Evolutionary conservation across 2,329 filamentous ascomycete species (phyloP).

Genomic region (Alternaria triticimaculans): DNA sequence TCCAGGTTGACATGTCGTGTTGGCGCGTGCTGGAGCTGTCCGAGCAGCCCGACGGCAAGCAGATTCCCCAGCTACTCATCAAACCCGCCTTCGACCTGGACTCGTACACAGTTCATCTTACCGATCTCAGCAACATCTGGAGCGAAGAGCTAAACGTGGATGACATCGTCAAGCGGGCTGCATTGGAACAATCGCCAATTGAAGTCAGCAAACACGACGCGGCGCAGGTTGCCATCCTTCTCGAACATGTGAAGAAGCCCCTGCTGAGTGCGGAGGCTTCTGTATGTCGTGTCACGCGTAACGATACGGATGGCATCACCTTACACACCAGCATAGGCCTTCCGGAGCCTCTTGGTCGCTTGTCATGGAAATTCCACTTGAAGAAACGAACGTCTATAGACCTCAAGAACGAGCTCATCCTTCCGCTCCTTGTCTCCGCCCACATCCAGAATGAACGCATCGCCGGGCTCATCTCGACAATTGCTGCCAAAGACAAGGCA

Average conservation of each 20-base stretch:
- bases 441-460: slow-evolving; percentile 57
- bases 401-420: slow-evolving; percentile 59
- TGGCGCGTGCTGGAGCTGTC: slow-evolving; percentile 44
- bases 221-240: slow-evolving; percentile 70
- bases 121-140: slow-evolving; percentile 79
- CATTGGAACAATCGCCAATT: slow-evolving; percentile 70
- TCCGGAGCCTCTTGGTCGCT: slow-evolving; percentile 65
- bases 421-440: slow-evolving; percentile 60
- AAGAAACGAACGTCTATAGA: slow-evolving; percentile 48
- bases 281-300: slow-evolving; percentile 42
- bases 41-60: slow-evolving; percentile 26
- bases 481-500: slow-evolving; percentile 65
- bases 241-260: slow-evolving; percentile 66
- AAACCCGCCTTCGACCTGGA: slow-evolving; percentile 62
- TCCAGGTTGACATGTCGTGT: slow-evolving; percentile 34
- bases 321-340: slow-evolving; percentile 67
- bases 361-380: slow-evolving; percentile 71
- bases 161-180: slow-evolving; percentile 68
- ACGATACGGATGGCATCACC: slow-evolving; percentile 47
- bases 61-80: slow-evolving; percentile 67
- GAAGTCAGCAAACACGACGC: slow-evolving; percentile 71
- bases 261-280: slow-evolving; percentile 50
- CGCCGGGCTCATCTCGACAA: slow-evolving; percentile 55
- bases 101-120: slow-evolving; percentile 71
- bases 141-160: slow-evolving; percentile 66